Percentiles rank a stretch among this genome's conserved stretches.
These are phyloP conservation scores for Cyathus striatus DNA, from an alignment of 768 basidiomycete species.

Conservation along the genomic window DNA sequence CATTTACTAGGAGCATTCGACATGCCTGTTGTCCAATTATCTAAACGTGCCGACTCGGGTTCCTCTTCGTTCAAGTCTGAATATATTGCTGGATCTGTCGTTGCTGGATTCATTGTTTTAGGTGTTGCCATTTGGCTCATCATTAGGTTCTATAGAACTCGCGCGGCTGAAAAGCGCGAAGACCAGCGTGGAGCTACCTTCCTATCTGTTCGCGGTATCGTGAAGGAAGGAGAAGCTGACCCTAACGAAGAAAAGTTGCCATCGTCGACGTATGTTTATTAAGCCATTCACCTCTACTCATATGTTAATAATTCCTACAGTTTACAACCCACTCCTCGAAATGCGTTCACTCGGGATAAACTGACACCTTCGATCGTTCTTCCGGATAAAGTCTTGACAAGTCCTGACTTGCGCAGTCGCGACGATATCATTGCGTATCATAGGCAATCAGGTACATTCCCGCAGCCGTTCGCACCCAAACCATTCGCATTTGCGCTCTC, in stretches of 20 bases:
- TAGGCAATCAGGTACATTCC: constrained; percentile 33
- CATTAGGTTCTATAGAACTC: constrained; percentile 36
- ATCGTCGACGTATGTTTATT: too few species aligned
- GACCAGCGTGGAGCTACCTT: constrained; percentile 35
- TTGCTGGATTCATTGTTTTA: constrained; percentile 36
- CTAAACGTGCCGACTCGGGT: constrained; percentile 8
- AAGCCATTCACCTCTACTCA: too few species aligned
- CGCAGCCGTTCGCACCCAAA: constrained; percentile 31
- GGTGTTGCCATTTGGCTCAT: constrained; percentile 36
- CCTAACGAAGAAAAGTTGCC: constrained; percentile 15
- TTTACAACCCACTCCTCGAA: constrained; percentile 2
- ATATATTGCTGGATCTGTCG: constrained; percentile 46
- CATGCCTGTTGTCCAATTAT: constrained; percentile 5
- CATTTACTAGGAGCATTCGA: too few species aligned
- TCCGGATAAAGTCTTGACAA: constrained; percentile 43
- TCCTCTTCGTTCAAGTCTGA: constrained; percentile 18
- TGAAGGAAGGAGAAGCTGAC: constrained; percentile 24
- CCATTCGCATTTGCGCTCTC: constrained; percentile 37
- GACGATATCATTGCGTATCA: constrained; percentile 42
- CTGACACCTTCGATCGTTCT: constrained; percentile 43
- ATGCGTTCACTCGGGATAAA: constrained; percentile 34
- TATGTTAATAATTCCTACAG: too few species aligned
- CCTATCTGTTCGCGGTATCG: constrained; percentile 43
- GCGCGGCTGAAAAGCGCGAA: constrained; percentile 26
- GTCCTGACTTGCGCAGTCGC: constrained; percentile 19